phyloP scores from a whole-genome alignment of 1,284 basidiomycete genomes.

The Rhizoctonia solani region DNA sequence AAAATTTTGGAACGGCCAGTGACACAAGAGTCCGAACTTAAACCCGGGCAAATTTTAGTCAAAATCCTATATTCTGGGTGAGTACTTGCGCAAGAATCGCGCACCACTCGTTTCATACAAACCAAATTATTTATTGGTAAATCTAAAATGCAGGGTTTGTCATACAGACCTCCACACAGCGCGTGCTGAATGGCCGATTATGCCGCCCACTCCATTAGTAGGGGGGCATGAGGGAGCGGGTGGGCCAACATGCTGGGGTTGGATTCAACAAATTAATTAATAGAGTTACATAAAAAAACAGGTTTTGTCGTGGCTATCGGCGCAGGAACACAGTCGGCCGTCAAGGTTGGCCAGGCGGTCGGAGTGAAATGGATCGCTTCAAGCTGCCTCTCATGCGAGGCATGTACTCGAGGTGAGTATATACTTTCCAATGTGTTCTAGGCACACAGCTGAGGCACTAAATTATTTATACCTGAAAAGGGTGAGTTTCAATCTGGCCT shows the following conservation, averaged over 20 bases:
- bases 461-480: slow-evolving; percentile 49
- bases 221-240: slow-evolving; percentile 87
- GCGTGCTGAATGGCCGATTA: slow-evolving; percentile 72
- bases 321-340: slow-evolving; percentile 60
- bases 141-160: too few relatives aligned
- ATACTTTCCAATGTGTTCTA: slow-evolving; percentile 66
- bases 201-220: slow-evolving; percentile 69
- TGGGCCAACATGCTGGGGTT: slow-evolving; percentile 33
- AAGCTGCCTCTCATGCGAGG: slow-evolving; percentile 52
- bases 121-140: neutral
- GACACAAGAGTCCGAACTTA: slow-evolving; percentile 64
- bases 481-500: slow-evolving; percentile 36
- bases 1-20: slow-evolving; percentile 49
- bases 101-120: neutral
- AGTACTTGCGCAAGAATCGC: neutral
- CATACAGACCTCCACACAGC: slow-evolving; percentile 79
- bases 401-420: slow-evolving; percentile 24
- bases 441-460: slow-evolving; percentile 67
- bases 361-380: slow-evolving; percentile 87
- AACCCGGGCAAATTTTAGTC: slow-evolving; percentile 80
- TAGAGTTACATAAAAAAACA: slow-evolving; percentile 44
- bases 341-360: slow-evolving; percentile 74
- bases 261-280: too few relatives aligned
- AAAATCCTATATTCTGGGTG: slow-evolving; percentile 71
- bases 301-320: slow-evolving; percentile 76